Base-by-base conservation (phyloP, 2,329 filamentous ascomycete genomes). In the Zymoseptoria crescenta region DNA sequence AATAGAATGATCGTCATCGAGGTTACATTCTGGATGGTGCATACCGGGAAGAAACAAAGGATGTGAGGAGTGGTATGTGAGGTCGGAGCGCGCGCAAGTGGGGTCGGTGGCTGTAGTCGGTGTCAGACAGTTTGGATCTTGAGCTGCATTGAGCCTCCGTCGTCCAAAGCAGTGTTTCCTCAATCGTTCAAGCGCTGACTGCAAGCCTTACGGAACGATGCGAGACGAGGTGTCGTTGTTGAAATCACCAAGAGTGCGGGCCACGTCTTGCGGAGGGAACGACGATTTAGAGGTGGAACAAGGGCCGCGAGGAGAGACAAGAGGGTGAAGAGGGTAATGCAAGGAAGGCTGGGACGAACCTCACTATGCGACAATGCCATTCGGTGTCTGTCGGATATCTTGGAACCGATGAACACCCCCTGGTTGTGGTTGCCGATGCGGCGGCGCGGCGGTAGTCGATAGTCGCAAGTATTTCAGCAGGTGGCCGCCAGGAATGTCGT, bases 21-120 rank as follows among this genome's bases (percentile, higher is more conserved):
- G 51, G 61, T 63, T 62, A 59, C 59, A 62, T 60, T 54, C 59
- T 60, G 57, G 56, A 57, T 57, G 35, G 13, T 24, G 24, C 64
- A 62, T 67, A 67, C 65, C 64, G 45, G 35, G 52, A 58, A 57
- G 29, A 58, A 61, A 66, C 65, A 66, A 69, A 69, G 65, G 54
- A 56, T 50, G 54, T 59, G 35, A 5, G 35, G 16, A 16, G 35
- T 45, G 35, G 35, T 45, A 45, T 45, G 35, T 56, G 62, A 60
- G 50, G 57, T 55, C 59, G 59, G 48, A 56, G 58, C 64, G 62
- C 62, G 35, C 35, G 35, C 35, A 45, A 57, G 59, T 60, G 62
- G 60, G 57, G 58, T 58, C 56, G 48, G 62, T 67, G 61, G 64
- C 64, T 62, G 61, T 58, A 45, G 65, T 59, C 56, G 59, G 57